Percentiles rank a stretch among this genome's conserved stretches.
These are phyloP conservation scores for Hypomyces rosellus DNA, from an alignment of 2,329 filamentous ascomycete genomes.

Conservation along the genomic window DNA sequence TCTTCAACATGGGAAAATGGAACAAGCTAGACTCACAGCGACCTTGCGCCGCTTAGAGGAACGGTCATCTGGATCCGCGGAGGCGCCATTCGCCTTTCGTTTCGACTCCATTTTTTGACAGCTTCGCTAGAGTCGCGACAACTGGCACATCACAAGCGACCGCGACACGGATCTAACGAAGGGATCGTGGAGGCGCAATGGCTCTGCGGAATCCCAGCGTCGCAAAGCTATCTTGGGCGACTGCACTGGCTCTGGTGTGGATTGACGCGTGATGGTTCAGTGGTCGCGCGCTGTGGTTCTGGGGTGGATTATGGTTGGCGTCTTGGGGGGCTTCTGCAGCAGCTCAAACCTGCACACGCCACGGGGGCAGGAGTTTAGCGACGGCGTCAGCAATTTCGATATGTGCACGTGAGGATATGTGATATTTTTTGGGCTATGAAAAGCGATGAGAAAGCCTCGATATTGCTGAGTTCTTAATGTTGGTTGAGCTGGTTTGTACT, in stretches of 20 bases:
- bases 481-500: neutral
- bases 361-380: neutral
- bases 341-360: neutral
- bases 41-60: constrained; percentile 50
- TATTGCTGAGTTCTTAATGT: constrained; percentile 2
- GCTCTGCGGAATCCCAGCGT: constrained; percentile 8
- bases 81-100: constrained; percentile 45
- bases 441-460: constrained; percentile 2
- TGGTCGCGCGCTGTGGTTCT: constrained; percentile 14
- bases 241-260: constrained; percentile 7
- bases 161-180: constrained; percentile 4
- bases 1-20: neutral
- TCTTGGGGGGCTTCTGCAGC: constrained; percentile 1
- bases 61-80: constrained; percentile 45
- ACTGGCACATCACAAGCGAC: constrained; percentile 22
- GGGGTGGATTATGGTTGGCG: constrained; percentile 3
- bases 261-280: constrained; percentile 16
- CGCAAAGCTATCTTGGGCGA: constrained; percentile 8
- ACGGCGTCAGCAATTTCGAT: neutral
- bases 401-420: neutral
- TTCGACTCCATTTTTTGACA: constrained; percentile 47
- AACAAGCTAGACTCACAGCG: constrained; percentile 35
- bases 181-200: constrained; percentile 22
- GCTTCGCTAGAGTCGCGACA: constrained; percentile 18
- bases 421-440: neutral